Conservation (phyloP, 768 basidiomycete genomes). For the Boletus tylopilopsis region DNA sequence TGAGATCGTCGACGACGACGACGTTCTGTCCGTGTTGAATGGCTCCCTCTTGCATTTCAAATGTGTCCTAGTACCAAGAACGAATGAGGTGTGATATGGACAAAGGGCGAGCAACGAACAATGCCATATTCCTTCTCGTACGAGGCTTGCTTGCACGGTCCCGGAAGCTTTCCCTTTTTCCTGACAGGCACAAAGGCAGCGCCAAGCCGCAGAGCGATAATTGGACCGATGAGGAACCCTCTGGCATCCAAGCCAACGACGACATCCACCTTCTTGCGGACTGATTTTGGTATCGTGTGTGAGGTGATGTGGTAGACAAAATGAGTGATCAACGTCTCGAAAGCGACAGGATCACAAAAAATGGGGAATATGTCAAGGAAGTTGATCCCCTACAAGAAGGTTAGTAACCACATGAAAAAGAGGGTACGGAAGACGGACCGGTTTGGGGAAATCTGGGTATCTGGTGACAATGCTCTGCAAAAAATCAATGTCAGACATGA, state of each 20-base stretch:
- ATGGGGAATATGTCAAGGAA: slow-evolving; percentile 97
- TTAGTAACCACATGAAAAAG: background rate
- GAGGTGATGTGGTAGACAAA: slow-evolving; percentile 83
- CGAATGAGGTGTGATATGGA: background rate
- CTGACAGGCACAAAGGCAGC: slow-evolving; percentile 96
- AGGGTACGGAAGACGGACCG: slow-evolving; percentile 45
- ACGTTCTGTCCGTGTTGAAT: slow-evolving; percentile 82
- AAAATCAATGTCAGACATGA: slow-evolving; percentile 75
- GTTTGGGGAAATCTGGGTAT: slow-evolving; percentile 85
- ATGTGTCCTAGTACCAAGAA: slow-evolving; percentile 63
- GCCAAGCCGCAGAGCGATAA: slow-evolving; percentile 84
- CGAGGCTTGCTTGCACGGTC: slow-evolving; percentile 63
- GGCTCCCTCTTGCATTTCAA: slow-evolving; percentile 90
- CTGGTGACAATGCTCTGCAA: slow-evolving; percentile 57
- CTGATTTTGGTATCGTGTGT: slow-evolving; percentile 58
- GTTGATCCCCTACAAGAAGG: slow-evolving; percentile 62
- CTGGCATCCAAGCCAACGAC: slow-evolving; percentile 95
- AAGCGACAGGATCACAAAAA: slow-evolving; percentile 77
- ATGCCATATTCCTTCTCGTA: slow-evolving; percentile 93
- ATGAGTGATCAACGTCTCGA: slow-evolving; percentile 90
- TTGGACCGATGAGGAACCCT: slow-evolving; percentile 92
- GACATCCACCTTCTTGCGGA: slow-evolving; percentile 75
- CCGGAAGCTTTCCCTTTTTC: slow-evolving; percentile 94
- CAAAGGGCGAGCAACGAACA: slow-evolving; percentile 40
- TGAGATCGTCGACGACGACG: slow-evolving; percentile 89